Base-by-base conservation (phyloP, 2,329 filamentous ascomycete species). In the Hymenoscyphus salicellus region DNA sequence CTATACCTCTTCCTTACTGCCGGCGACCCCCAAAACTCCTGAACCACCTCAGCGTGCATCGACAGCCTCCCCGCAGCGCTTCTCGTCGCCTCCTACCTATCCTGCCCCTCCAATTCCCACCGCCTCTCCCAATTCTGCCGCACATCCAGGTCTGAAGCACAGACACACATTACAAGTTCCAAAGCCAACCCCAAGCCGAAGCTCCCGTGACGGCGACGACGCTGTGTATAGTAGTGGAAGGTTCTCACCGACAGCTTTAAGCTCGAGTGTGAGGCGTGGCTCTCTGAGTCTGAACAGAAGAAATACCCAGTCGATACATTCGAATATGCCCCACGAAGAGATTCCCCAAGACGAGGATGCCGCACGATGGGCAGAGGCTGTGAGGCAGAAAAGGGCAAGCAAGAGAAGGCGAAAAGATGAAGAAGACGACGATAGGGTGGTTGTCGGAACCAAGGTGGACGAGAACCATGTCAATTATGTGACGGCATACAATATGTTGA, bases 401-500 rank as follows among this genome's bases (percentile, higher is more conserved):
- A 95, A 93, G 81, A 86, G 91, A 75, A 90, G 87, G 77, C 85
- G 89, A 71, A 90, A 88, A 74, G 93, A 97, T 68, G 90, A 89
- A 68, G 89, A 97, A 71, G 93, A 97, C 70, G 95, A 98, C 66
- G 94, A 98, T 73, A 87, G 93, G 67, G 94, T 99, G 10, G 85
- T 98, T 36, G 93, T 99, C 20, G 95, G 95, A 65, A 99, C 92
- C 65, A 98, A 97, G 80, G 95, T 99, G 61, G 95, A 99, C 76
- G 93, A 98, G 80, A 91, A 92, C 73, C 95, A 99, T 77, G 91
- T 92, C 71, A 98, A 98, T 78, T 99, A 91, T 89, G 93, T 96
- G 55, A 97, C 93, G 1, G 95, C 95, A 65, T 99, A 99, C 82
- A 99, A 99, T 79, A 99, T 99, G 95, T 85, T 99, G 80, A 99